Evolutionary conservation across 2,329 filamentous ascomycete species (phyloP).

Genomic region (Coleophoma eucalyptorum): DNA sequence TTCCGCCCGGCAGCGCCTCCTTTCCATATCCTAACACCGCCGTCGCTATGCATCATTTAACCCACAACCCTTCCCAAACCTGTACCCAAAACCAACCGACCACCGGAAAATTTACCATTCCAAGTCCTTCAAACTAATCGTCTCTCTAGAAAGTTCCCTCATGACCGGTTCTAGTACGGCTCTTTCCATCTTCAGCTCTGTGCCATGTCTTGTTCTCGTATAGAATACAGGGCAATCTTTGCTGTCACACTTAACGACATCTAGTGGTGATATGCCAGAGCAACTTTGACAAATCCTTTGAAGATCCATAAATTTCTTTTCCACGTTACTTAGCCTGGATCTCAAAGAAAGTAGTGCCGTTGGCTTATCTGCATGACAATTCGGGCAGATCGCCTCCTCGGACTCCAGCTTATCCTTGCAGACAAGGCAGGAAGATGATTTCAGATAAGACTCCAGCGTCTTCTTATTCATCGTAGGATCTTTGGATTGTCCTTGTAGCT

Average conservation of each 20-base stretch:
- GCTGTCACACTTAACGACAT: constrained; percentile 83
- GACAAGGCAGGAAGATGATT: constrained; percentile 71
- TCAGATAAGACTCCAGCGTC: constrained; percentile 95
- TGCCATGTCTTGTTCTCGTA: constrained; percentile 61
- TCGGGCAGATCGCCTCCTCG: constrained; percentile 48
- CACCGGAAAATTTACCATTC: constrained; percentile 22
- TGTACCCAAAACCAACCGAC: no score
- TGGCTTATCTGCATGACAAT: constrained; percentile 51
- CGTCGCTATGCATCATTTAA: not conserved
- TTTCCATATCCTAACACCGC: not conserved
- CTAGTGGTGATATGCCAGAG: constrained; percentile 65
- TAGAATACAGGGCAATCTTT: constrained; percentile 94
- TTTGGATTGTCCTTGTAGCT: constrained; percentile 28
- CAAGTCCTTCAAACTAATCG: constrained; percentile 15
- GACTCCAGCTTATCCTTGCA: constrained; percentile 52
- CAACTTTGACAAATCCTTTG: constrained; percentile 76
- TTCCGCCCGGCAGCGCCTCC: not conserved
- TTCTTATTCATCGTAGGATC: constrained; percentile 41
- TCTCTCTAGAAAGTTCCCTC: constrained; percentile 29
- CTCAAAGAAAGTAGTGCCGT: constrained; percentile 62
- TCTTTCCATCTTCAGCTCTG: constrained; percentile 35
- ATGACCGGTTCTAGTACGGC: constrained; percentile 36
- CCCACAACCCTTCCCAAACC: no score
- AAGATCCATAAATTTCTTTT: constrained; percentile 61
- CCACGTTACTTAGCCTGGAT: constrained; percentile 55